Percentiles rank a stretch among this genome's conserved stretches.
Conservation (phyloP, 768 basidiomycete genomes). For the Hericium rajendrae region DNA sequence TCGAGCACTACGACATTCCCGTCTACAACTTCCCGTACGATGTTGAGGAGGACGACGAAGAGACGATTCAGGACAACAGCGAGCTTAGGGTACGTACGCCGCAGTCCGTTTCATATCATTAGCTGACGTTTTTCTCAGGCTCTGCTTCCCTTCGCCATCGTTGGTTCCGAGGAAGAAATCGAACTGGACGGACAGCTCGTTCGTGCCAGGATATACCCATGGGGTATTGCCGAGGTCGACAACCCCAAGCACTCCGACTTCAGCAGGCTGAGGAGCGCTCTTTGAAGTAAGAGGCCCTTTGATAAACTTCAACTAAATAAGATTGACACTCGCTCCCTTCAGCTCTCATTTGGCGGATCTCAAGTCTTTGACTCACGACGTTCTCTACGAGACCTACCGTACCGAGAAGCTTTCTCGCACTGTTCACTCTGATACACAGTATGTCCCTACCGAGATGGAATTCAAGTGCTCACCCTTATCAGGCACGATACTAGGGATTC, state of each 20-base stretch:
- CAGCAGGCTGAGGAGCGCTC: conserved; percentile 80
- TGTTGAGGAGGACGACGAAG: conserved; percentile 97
- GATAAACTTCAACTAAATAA: neutral
- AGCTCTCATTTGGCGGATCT: conserved; percentile 93
- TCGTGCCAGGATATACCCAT: conserved; percentile 92
- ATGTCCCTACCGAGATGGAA: conserved; percentile 17
- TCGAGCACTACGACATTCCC: conserved; percentile 95
- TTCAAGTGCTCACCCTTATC: conserved; percentile 13
- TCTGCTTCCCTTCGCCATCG: conserved; percentile 91
- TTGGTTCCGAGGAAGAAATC: conserved; percentile 96
- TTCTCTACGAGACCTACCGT: conserved; percentile 94
- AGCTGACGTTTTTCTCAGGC: conserved; percentile 36
- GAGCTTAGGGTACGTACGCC: conserved; percentile 65
- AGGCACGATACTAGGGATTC: conserved; percentile 45
- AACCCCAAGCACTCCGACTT: conserved; percentile 99
- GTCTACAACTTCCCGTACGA: conserved; percentile 99
- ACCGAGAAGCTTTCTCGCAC: conserved; percentile 93
- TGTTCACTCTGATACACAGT: conserved; percentile 74
- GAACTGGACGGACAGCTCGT: conserved; percentile 87
- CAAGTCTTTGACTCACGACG: conserved; percentile 89
- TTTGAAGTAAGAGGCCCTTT: conserved; percentile 57
- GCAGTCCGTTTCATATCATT: neutral
- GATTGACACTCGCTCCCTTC: conserved; percentile 3
- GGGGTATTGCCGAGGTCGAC: conserved; percentile 98
- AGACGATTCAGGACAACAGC: conserved; percentile 95